Evolutionary conservation across 768 basidiomycete genomes (phyloP), one percentile per base, ranked within the genome.

Genomic region (Panaeolus papilionaceus): DNA sequence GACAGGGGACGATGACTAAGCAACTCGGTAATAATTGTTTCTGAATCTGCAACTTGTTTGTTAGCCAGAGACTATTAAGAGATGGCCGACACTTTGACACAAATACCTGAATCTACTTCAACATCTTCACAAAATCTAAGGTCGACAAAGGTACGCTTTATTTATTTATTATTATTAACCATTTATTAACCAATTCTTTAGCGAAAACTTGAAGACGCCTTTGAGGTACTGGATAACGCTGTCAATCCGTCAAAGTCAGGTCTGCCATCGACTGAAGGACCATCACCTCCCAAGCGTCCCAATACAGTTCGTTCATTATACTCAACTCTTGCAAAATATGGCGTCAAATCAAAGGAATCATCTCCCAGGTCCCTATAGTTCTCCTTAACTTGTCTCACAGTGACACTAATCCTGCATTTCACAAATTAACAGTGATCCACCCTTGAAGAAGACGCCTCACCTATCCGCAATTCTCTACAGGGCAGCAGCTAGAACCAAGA

Each of bases 201-300:
- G 91, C 85, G 93, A 62, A 95, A 94, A 79, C 86, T 94, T 61
- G 89, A 93, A 67, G 93, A 94, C 78, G 94, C 92, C 38, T 86
- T 95, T 67, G 87, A 89, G 64, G 83, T 79, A 47, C 76, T 95
- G 63, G 93, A 95, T 74, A 85, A 81, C 62, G 91, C 89, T 11
- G 86, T 92, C 20, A 78, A 79, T 16, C 72, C 84, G 1, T 71
- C 75, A 8, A 78, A 81, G 58, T 28, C 26, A 37, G 16, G 14
- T 28, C 54, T 28, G 54, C 14, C 20, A 37, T 26, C 70, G 64
- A 38, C 64, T 66, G 71, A 79, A 68, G 65, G 80, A 14, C 81
- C 83, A 4, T 82, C 86, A 18, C 79, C 88, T n/a, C 86, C 85
- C 23, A 89, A 90, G 70, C 85, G 81, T 51, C 78, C 81, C 23